Evolutionary conservation across 257 asterid species (phyloP), one percentile per base, ranked within the genome.

Genomic region (Lantana camara): DNA sequence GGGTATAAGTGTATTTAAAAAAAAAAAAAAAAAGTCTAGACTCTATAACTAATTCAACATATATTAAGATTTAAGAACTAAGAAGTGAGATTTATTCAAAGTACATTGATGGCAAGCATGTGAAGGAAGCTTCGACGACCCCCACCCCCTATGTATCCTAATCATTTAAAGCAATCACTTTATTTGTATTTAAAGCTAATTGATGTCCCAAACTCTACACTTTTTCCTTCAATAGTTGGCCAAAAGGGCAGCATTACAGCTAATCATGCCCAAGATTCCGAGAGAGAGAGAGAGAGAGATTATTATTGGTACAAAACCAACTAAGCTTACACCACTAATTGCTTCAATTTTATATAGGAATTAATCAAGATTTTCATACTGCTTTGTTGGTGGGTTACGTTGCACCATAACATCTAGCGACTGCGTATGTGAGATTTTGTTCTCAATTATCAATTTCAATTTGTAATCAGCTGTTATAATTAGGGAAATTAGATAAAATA

Each of bases 161-260:
- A 73, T 73, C 14, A 69, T 56, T 73, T n/a, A 34, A 61, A 69
- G 61, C 74, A 48, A 24, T 73, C 55, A 61, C 60, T 69, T 69
- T 56, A 58, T 40, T 57, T 77, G 56, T 19, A 52, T 42, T 19
- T 29, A 35, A 65, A 69, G 70, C 17, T 27, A 60, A 61, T 30
- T 45, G 15, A 29, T 42, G 62, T 69, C 47, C 38, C 37, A 55
- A 63, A 53, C 47, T 45, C 38, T 16, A 53, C 41, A 21, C 56
- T 45, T 4, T 24, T 32, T 20, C 5, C 11, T 0, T 4, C 2
- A 17, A 45, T 57, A 42, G 32, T 37, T n/a, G 42, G 80, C 55
- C 63, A 65, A 65, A 66, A 45, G 52, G 44, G 72, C 50, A 70
- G 63, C 83, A 70, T 62, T 59, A 78, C 80, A 78, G 83, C 80